Base-by-base conservation (phyloP, 352 stramenopile genomes). In the Phytophthora kernoviae region DNA sequence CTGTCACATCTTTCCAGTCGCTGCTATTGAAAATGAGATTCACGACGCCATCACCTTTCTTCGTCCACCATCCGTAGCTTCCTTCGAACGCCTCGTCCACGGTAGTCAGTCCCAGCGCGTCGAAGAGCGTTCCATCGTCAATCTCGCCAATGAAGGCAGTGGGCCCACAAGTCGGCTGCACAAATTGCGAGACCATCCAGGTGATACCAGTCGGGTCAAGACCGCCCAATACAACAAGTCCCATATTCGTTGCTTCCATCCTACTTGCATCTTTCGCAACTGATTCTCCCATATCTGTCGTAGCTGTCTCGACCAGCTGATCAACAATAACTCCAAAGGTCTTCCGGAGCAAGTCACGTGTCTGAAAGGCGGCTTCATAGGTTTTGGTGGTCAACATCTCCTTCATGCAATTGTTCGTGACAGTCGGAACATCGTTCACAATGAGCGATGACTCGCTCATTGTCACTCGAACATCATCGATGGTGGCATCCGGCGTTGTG, bases 121-220 rank as follows among this genome's bases (percentile, higher is more conserved):
- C 37, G 1, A 65, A 53, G 0, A 73, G 43, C 5, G 41, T 51
- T 1, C 75, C 75, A 22, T 77, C 70, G 24, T 84, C 71, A 34
- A 84, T 75, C 37, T 80, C 61, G 12, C 71, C 68, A n/a, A 77
- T 22, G 34, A 72, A 69, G 0, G 65, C 52, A 1, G 75, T 81
- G 1, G 72, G 75, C 14, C 68, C 55, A 21, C 64, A 60, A n/a
- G 37, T 52, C 26, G 63, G 63, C 42, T 77, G 63, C 1, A 73
- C 48, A 18, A 68, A 74, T 18, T 73, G 59, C 17, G 54, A 42
- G 0, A 34, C 68, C 63, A 77, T 60, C 1, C 26, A 54, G 2
- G 44, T 44, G 14, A 77, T 50, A 5, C 68, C 68, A 0, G 65
- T 78, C 9, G 69, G 61, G 17, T 78, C 69, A 9, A 77, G 51